Evolutionary conservation across 345 rosid species (phyloP).

Genomic region (Euphorbia lathyris): DNA sequence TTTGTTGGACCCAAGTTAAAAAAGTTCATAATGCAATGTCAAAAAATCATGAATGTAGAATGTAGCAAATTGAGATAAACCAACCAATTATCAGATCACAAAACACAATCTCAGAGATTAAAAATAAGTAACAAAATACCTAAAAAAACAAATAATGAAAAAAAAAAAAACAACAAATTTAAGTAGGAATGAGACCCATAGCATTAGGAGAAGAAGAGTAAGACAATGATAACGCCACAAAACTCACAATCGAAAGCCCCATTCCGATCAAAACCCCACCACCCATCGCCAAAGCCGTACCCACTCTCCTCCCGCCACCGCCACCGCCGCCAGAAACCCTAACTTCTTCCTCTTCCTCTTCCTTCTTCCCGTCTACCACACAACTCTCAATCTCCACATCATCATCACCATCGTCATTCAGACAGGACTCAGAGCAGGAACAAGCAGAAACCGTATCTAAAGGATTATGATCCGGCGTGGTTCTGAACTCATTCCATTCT

Average conservation of each 20-base stretch:
- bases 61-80: no score
- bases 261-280: slow-evolving; percentile 32
- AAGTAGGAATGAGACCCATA: slow-evolving; percentile 19
- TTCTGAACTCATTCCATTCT: slow-evolving; percentile 21
- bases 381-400: neutral
- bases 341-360: neutral
- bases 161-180: neutral
- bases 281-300: slow-evolving; percentile 15
- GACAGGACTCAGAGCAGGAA: slow-evolving; percentile 18
- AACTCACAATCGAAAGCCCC: slow-evolving; percentile 19
- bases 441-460: slow-evolving; percentile 7
- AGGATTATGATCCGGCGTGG: neutral
- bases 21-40: no score
- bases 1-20: no score
- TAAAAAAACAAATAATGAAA: no score
- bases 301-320: slow-evolving; percentile 3
- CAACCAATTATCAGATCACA: no score
- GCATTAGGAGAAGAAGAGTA: slow-evolving; percentile 7
- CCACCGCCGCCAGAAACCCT: neutral
- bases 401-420: slow-evolving; percentile 8
- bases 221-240: slow-evolving; percentile 10
- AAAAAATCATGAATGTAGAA: no score
- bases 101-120: no score
- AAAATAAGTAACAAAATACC: no score
- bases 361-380: neutral